Conservation (phyloP, 805 yeast species). For the Lipomyces japonicus region DNA sequence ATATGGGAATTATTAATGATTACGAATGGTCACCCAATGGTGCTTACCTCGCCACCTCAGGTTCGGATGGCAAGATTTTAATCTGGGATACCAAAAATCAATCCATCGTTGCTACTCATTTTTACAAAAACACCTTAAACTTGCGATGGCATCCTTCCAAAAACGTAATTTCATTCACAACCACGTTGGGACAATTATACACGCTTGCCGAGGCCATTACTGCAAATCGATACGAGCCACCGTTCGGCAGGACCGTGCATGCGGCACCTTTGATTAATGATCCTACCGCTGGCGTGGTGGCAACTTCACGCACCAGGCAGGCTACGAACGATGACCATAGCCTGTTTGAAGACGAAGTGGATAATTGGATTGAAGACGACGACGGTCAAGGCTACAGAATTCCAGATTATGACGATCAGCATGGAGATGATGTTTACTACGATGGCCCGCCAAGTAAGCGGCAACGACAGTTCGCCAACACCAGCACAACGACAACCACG, state of each 20-base stretch:
- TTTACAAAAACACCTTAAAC: conserved; percentile 39
- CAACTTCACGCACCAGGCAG: conserved; percentile 24
- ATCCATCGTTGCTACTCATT: conserved; percentile 34
- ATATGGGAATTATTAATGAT: conserved; percentile 44
- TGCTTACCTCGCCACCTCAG: conserved; percentile 55
- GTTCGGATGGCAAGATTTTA: conserved; percentile 48
- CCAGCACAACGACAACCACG: not conserved
- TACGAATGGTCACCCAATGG: conserved; percentile 62
- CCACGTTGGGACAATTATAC: conserved; percentile 36
- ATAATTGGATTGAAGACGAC: conserved; percentile 58
- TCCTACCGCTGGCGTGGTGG: conserved; percentile 35
- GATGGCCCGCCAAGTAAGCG: conserved; percentile 1
- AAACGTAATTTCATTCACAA: conserved; percentile 36
- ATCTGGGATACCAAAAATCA: conserved; percentile 53
- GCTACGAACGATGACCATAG: conserved; percentile 29
- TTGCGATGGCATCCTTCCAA: conserved; percentile 42
- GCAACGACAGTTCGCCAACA: not conserved
- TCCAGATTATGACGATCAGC: conserved; percentile 15
- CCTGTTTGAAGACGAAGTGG: conserved; percentile 35
- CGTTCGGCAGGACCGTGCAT: conserved; percentile 30
- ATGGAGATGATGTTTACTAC: conserved; percentile 7
- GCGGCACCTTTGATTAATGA: conserved; percentile 33
- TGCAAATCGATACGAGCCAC: conserved; percentile 24
- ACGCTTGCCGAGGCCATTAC: conserved; percentile 30
- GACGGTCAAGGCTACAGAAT: conserved; percentile 44